Percentiles rank a stretch among this genome's conserved stretches.
Evolutionary conservation across 257 asterid species (phyloP).

Genomic region (Capsicum chinense): DNA sequence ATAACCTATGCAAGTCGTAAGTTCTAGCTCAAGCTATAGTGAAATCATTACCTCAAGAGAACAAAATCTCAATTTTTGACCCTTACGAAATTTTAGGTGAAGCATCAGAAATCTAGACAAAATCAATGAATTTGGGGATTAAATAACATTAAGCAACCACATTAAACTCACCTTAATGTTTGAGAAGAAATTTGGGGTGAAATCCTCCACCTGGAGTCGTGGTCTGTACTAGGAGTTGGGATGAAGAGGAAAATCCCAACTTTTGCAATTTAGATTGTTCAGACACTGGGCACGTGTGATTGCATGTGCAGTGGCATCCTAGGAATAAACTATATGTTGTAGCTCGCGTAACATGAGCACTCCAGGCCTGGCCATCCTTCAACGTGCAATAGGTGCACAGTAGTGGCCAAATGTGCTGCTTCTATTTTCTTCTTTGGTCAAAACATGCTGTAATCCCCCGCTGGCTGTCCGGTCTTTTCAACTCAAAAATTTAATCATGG

Average conservation of each 20-base stretch:
- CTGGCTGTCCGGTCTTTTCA: neutral
- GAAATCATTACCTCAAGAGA: constrained; percentile 11
- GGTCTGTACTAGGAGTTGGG: neutral
- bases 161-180: neutral
- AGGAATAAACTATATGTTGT: neutral
- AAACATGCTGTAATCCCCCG: neutral
- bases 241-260: neutral
- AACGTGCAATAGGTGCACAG: neutral
- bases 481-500: neutral
- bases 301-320: neutral
- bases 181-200: constrained; percentile 8
- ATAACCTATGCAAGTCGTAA: constrained; percentile 12
- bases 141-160: neutral
- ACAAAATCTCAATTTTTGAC: neutral
- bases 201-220: neutral
- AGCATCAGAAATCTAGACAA: neutral
- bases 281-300: neutral
- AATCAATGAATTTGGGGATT: constrained; percentile 1
- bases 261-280: neutral
- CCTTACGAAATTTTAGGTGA: neutral
- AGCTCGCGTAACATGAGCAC: neutral
- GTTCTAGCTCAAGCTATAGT: constrained; percentile 3
- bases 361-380: neutral
- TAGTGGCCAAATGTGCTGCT: constrained; percentile 5
- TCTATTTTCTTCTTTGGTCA: neutral